Base-by-base conservation (phyloP, 306 rosid species). In the Malus sieversii region DNA sequence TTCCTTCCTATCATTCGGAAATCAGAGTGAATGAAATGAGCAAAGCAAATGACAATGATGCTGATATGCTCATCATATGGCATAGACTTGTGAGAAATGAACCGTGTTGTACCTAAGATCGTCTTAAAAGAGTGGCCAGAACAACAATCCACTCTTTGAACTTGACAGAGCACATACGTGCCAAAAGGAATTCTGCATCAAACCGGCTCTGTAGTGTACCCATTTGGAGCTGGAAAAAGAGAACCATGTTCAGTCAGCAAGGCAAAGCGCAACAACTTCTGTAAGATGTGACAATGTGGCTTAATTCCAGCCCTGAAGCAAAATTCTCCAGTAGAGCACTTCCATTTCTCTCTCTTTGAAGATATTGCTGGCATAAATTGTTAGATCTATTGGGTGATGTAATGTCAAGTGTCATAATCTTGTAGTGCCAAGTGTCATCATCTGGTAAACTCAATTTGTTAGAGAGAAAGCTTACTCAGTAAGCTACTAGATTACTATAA, bases 131-230 rank as follows among this genome's bases (percentile, higher is more conserved):
- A 44, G 99, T 95, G 29, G 97, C 99, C 70, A 92, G 84, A 76
- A 92, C 99, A 75, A 92, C 99, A 83, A 95, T 95, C 99, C 99
- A 95, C 84, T 95, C 97, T 85, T 92, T 92, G 76, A 95, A 95
- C 85, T 92, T 95, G 79, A 95, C 97, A 18, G 96, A 92, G 85
- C 99, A 92, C 99, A 95, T 90, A 68, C 90, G 91, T 67, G 97
- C 94, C 84, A 95, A 83, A 76, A 90, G 97, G 82, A 95, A 95
- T 77, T 95, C 97, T 15, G 97, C 99, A 78, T 95, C 99, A 91
- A 95, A 81, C 73, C 97, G 90, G 75, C 97, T 95, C 84, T 95
- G 97, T 72, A 89, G 80, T 30, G 92, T 92, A 83, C 65, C 92
- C 96, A 92, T 92, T 86, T 88, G 97, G 84, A 95, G 97, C 99